Base-by-base conservation (phyloP, 1,284 basidiomycete genomes). In the Cutaneotrichosporon cavernicola region DNA sequence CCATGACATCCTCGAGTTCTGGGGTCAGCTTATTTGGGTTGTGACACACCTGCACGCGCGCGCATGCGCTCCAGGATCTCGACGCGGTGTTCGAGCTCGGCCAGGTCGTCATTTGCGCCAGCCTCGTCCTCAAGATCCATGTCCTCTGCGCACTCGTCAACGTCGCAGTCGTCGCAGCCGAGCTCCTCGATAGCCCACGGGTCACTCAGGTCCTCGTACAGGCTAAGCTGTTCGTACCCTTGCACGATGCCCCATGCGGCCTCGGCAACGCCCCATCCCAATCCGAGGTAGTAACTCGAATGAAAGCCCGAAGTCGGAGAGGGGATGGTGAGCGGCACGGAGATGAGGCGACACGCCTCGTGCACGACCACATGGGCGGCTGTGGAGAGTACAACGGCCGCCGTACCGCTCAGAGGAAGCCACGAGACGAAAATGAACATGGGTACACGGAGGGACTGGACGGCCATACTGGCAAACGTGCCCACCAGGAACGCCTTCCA, bases 231-330 rank as follows among this genome's bases (percentile, higher is more conserved):
- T 43, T 77, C 78, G 72, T 76, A 81, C 16, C 74, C 80, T 63
- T 78, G 74, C 2, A 78, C 71, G 22, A 79, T 78, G 3, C 80
- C 78, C 77, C 78, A 81, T 1, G 73, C 65, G 0, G 72, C 72
- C 69, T 81, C 78, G 5, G 80, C 78, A 1, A 71, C 61, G 36
- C 78, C 78, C 78, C 77, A 81, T 0, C 80, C 80, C n/a, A 81
- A 65, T 3, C 77, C 80, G 49, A 81, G 75, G 62, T 76, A 78
- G 64, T 75, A 81, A 10, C 72, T 73, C 22, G 77, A 79, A 62
- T 81, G 78, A 58, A 81, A 80, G 38, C 78, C 78, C 1, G 75
- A 76, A 1, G 74, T 74, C 0, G 78, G 73, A 0, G 72, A 73
- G 0, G 77, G 74, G n/a, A 68, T 64, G 47, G 73, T 71, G 31